Evolutionary conservation across 768 basidiomycete genomes (phyloP).

Genomic region (Lepiota brunneoincarnata): DNA sequence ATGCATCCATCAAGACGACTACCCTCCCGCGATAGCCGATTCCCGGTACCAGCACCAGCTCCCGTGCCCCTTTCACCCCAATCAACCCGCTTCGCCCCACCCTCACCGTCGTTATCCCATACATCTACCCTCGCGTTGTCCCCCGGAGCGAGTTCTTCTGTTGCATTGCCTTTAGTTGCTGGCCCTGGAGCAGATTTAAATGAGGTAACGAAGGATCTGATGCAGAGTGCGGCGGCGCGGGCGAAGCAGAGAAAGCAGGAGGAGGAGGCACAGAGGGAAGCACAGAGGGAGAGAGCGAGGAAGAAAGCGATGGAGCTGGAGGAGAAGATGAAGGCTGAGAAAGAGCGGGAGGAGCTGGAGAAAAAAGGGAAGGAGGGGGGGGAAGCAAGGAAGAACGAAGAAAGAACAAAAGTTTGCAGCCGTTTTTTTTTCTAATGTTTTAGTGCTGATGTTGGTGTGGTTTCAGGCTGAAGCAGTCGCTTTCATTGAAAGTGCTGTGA

Average conservation of each 20-base stretch:
- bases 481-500: constrained; percentile 46
- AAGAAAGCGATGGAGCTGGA: constrained; percentile 78
- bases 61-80: constrained; percentile 32
- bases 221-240: constrained; percentile 84
- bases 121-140: constrained; percentile 33
- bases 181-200: constrained; percentile 50
- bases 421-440: background rate
- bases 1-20: constrained; percentile 33
- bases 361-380: constrained; percentile 16
- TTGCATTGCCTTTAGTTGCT: constrained; percentile 24
- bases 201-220: constrained; percentile 66
- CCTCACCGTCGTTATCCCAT: constrained; percentile 44
- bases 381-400: constrained; percentile 8
- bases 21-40: constrained; percentile 39
- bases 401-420: constrained; percentile 11
- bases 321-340: constrained; percentile 56
- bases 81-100: constrained; percentile 31
- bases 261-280: constrained; percentile 82
- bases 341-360: constrained; percentile 25
- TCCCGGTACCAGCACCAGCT: too few species aligned
- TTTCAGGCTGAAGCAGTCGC: constrained; percentile 30
- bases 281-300: constrained; percentile 75
- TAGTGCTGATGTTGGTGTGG: background rate
- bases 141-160: constrained; percentile 29
- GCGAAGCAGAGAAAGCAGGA: constrained; percentile 77